Evolutionary conservation across 2,329 filamentous ascomycete species (phyloP).

Genomic region (Verticillium nubilum): DNA sequence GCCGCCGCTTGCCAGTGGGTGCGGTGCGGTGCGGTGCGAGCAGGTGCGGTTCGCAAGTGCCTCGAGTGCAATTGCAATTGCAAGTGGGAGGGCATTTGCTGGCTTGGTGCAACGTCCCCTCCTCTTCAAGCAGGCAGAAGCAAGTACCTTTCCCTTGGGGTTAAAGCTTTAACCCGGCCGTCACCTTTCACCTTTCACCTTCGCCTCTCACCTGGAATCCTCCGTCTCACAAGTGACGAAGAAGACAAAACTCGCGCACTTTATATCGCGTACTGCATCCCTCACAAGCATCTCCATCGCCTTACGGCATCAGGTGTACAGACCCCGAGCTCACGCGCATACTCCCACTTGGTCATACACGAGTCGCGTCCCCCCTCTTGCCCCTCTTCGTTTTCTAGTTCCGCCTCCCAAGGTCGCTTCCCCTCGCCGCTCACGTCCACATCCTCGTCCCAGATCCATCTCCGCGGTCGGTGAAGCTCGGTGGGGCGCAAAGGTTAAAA

Average conservation of each 20-base stretch:
- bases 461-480: conserved; percentile 15
- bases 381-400: not conserved
- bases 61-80: not conserved
- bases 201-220: not conserved
- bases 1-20: not conserved
- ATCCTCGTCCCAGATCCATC: conserved; percentile 3
- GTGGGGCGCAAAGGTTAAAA: conserved; percentile 10
- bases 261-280: not conserved
- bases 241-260: not conserved
- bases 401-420: conserved; percentile 8
- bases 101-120: not conserved
- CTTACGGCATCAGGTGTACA: not conserved
- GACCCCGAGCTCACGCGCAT: not conserved
- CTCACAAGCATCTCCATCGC: not conserved
- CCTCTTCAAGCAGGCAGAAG: not conserved
- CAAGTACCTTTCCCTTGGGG: not conserved
- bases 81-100: not conserved
- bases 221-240: not conserved
- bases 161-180: not conserved
- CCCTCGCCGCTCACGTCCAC: conserved; percentile 13
- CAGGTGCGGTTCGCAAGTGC: not conserved
- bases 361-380: not conserved
- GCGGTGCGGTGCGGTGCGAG: not conserved
- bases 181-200: not conserved
- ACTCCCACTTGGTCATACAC: not conserved